Evolutionary conservation across 2,329 filamentous ascomycete species (phyloP).

Genomic region (Tolypocladium tropicale): DNA sequence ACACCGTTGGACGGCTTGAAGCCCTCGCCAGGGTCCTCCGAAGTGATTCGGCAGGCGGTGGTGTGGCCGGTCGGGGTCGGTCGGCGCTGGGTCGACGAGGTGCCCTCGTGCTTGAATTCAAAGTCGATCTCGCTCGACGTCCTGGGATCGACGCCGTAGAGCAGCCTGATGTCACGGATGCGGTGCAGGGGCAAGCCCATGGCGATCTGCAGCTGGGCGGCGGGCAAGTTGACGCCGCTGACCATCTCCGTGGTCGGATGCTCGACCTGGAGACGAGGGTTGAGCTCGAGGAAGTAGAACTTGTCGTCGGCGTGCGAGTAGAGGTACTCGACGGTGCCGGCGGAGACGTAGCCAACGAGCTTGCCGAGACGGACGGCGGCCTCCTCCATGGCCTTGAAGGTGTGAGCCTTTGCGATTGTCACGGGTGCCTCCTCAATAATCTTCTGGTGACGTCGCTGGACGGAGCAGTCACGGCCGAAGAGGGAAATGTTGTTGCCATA

Average conservation of each 20-base stretch:
- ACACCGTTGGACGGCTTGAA: conserved; percentile 99
- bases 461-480: conserved; percentile 96
- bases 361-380: conserved; percentile 88
- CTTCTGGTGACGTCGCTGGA: conserved; percentile 97
- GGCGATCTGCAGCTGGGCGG: conserved; percentile 94
- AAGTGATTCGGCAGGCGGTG: conserved; percentile 97
- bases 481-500: conserved; percentile 99
- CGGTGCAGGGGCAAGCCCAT: conserved; percentile 97
- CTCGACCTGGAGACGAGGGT: conserved; percentile 98
- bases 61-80: conserved; percentile 93
- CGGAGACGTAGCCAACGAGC: conserved; percentile 95
- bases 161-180: conserved; percentile 88
- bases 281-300: conserved; percentile 98
- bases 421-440: conserved; percentile 99
- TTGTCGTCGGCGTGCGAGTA: conserved; percentile 97
- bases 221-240: conserved; percentile 90
- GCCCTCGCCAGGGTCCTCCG: conserved; percentile 94
- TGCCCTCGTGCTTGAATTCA: conserved; percentile 82
- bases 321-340: conserved; percentile 96
- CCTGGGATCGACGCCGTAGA: conserved; percentile 92
- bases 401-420: conserved; percentile 80
- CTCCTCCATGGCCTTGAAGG: conserved; percentile 94
- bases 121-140: conserved; percentile 86
- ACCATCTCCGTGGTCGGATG: conserved; percentile 99
- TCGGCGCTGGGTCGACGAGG: conserved; percentile 69